Base-by-base conservation (phyloP, 1,284 basidiomycete genomes). In the Moniliella sp. region DNA sequence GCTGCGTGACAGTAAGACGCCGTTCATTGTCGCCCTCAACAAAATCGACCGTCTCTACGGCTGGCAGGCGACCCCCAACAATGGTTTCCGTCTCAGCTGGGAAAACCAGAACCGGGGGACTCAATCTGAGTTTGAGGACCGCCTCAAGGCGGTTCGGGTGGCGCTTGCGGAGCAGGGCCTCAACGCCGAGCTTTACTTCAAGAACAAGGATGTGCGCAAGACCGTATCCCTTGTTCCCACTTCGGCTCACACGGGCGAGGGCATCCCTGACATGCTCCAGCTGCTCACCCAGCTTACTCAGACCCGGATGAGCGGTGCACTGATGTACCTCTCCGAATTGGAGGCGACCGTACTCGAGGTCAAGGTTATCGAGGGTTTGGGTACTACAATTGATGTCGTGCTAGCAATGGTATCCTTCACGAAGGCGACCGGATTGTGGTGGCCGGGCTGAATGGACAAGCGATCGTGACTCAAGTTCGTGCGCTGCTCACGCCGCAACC, bases 331-430 rank as follows among this genome's bases (percentile, higher is more conserved):
- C 36, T 83, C 84, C 18, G 86, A 94, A 62, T 69, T 97, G 34
- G 86, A 94, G 65, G 94, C 86, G 62, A 99, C 91, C n/a, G 84
- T 99, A 13, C 72, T 99, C 35, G 91, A 97, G 64, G 91, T 97
- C 62, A 99, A 99, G 70, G 81, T 94, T 43, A 76, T 97, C 51
- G 91, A 99, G 64, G 91, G 91, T 60, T 68, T 97, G 32, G 91
- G 91, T 29, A 97, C 88, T 25, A 97, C 91, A 1, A 86, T 97
- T 51, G 91, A 97, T 66, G 84, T 97, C 18, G 76, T 97, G 11
- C 68, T 97, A 35, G 82, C 19, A 99, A 99, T 61, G 91, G 91
- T 62, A 75, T 84, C 43, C 65, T 97, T 53, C 71, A 66, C 37
- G 91, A 97, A 62, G 77, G 88, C 15, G 91, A 97, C 63, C 78